Evolutionary conservation across 1,284 basidiomycete species (phyloP).

Genomic region (Coniferiporia sulphurascens): DNA sequence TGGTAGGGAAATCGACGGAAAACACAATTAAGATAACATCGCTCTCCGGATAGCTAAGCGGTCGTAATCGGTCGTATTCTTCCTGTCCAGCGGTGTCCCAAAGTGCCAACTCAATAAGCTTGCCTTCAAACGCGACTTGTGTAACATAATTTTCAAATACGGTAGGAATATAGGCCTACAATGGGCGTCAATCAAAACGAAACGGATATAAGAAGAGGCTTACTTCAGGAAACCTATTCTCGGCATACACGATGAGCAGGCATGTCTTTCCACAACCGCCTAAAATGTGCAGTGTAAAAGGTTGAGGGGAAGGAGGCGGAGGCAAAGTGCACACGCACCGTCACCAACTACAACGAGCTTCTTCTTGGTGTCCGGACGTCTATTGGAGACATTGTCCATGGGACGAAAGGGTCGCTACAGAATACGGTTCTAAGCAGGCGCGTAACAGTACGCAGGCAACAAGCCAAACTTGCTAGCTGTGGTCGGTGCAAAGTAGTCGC

Average conservation of each 20-base stretch:
- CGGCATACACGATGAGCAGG: constrained; percentile 91
- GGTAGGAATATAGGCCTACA: constrained; percentile 92
- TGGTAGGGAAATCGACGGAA: constrained; percentile 95
- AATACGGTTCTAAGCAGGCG: not conserved
- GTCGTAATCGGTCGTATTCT: constrained; percentile 93
- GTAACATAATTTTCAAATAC: constrained; percentile 99
- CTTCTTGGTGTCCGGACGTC: constrained; percentile 74
- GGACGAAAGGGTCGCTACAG: not conserved
- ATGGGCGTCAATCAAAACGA: not conserved
- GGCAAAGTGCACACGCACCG: constrained; percentile 45
- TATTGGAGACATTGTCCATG: constrained; percentile 10
- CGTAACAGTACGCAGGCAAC: no score
- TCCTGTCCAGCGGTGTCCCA: constrained; percentile 99
- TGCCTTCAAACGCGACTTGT: constrained; percentile 82
- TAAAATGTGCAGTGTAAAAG: constrained; percentile 23
- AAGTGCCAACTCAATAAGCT: constrained; percentile 88
- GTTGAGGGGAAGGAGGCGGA: not conserved
- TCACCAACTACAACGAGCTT: constrained; percentile 91
- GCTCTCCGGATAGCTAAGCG: constrained; percentile 93
- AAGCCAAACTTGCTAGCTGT: no score
- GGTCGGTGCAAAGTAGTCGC: no score
- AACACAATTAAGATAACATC: constrained; percentile 97
- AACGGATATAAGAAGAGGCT: constrained; percentile 27
- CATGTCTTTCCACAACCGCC: constrained; percentile 88
- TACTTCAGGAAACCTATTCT: constrained; percentile 97